phyloP scores from a whole-genome alignment of 331 rosid species.

The Dryas integrifolia region DNA sequence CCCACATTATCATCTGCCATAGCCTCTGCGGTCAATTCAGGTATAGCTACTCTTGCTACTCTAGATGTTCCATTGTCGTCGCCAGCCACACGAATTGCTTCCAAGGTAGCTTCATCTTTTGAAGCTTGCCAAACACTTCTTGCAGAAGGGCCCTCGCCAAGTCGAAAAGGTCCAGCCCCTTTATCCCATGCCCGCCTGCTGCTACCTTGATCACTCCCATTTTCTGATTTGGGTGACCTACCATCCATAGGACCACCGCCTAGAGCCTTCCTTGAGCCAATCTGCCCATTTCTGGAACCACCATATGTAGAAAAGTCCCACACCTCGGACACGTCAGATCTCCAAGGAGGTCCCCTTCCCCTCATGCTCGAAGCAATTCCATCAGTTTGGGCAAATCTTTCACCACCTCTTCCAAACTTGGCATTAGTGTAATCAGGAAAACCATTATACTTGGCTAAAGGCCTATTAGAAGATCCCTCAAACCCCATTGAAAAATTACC shows the following conservation, averaged over 20 bases:
- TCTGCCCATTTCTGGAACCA: constrained; percentile 71
- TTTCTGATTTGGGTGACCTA: constrained; percentile 79
- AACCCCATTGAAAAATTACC: constrained; percentile 63
- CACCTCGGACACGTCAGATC: constrained; percentile 69
- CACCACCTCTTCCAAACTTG: constrained; percentile 81
- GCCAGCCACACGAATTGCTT: constrained; percentile 95
- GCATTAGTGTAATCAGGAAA: constrained; percentile 60
- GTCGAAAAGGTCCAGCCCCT: constrained; percentile 70
- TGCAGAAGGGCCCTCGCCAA: constrained; percentile 99
- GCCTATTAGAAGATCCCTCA: constrained; percentile 71
- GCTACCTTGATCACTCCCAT: constrained; percentile 72
- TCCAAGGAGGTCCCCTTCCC: constrained; percentile 82
- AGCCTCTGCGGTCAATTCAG: constrained; percentile 86
- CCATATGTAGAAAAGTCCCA: constrained; percentile 77
- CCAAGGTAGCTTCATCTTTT: constrained; percentile 96
- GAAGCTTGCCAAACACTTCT: constrained; percentile 99
- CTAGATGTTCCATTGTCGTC: constrained; percentile 83
- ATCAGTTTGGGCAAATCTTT: constrained; percentile 74
- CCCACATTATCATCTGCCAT: constrained; percentile 60
- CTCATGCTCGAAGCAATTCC: constrained; percentile 66
- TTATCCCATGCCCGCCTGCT: constrained; percentile 93
- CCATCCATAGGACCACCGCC: constrained; percentile 64
- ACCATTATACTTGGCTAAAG: constrained; percentile 74
- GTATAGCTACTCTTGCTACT: constrained; percentile 70
- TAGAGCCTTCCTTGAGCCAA: constrained; percentile 65